phyloP scores from a whole-genome alignment of 768 basidiomycete genomes.

The Boletus vinaceobasis region DNA sequence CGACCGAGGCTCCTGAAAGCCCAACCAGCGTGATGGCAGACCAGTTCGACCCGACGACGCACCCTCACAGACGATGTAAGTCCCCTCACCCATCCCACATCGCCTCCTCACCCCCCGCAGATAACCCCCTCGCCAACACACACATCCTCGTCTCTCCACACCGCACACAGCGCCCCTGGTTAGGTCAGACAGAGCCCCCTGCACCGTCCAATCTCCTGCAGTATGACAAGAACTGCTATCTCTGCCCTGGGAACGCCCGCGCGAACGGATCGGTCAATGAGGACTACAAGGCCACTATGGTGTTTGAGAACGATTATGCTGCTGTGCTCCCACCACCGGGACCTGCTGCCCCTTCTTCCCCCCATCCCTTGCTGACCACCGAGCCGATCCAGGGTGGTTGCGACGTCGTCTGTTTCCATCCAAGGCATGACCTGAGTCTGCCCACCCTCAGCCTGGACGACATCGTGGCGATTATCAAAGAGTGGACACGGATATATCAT shows the following conservation, averaged over 20 bases:
- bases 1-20: not conserved
- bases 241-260: constrained; percentile 83
- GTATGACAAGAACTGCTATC: constrained; percentile 75
- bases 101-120: constrained; percentile 36
- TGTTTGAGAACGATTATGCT: constrained; percentile 82
- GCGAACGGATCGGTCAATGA: constrained; percentile 71
- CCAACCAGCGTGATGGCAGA: constrained; percentile 15
- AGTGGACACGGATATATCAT: constrained; percentile 69
- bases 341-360: constrained; percentile 47
- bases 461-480: constrained; percentile 61
- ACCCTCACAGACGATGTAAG: constrained; percentile 72
- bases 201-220: constrained; percentile 49
- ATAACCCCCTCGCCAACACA: constrained; percentile 76
- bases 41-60: constrained; percentile 55
- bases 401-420: constrained; percentile 86
- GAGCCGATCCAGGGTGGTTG: constrained; percentile 80
- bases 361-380: constrained; percentile 59
- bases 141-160: constrained; percentile 86
- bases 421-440: constrained; percentile 80
- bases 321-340: constrained; percentile 67
- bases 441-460: constrained; percentile 58
- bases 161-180: constrained; percentile 88
- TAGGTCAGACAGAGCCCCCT: constrained; percentile 76
- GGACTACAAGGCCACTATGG: constrained; percentile 59
- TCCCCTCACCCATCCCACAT: not conserved